phyloP scores from a whole-genome alignment of 345 rosid species.

The Linum trigynum region DNA sequence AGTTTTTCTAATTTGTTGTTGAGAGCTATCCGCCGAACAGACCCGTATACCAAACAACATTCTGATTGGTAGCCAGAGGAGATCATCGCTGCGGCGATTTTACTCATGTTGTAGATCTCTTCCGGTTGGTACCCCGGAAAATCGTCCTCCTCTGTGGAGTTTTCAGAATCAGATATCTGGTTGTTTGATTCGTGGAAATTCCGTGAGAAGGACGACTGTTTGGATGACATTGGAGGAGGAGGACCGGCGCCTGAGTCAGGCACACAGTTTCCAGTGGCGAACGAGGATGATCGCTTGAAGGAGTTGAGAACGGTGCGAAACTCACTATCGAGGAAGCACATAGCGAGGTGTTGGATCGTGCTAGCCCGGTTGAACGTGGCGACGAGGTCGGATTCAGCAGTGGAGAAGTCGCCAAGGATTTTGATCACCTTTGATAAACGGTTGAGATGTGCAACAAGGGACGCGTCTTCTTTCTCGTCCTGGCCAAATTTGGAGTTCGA shows the following conservation, averaged over 20 bases:
- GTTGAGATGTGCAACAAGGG: not conserved
- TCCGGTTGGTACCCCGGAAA: slow-evolving; percentile 13
- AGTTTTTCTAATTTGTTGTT: slow-evolving; percentile 38
- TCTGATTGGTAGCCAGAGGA: slow-evolving; percentile 57
- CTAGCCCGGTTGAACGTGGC: not conserved
- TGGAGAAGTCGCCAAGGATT: not conserved
- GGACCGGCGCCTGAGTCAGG: not conserved
- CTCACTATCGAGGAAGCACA: not conserved
- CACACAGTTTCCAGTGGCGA: not conserved
- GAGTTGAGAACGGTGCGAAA: not conserved
- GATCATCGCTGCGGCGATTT: slow-evolving; percentile 54
- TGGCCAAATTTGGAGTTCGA: not conserved
- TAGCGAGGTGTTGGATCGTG: not conserved
- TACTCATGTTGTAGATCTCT: slow-evolving; percentile 33
- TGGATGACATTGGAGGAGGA: not conserved
- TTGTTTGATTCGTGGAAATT: not conserved
- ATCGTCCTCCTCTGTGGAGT: not conserved
- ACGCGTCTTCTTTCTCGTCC: not conserved
- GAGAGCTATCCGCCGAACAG: slow-evolving; percentile 44
- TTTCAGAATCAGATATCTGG: not conserved
- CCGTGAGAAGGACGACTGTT: not conserved
- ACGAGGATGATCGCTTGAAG: not conserved
- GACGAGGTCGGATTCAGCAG: not conserved
- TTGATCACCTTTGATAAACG: not conserved
- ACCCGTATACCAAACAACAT: slow-evolving; percentile 53